Evolutionary conservation across 83 land plant genomes (phyloP).

Genomic region (Larix sibirica): DNA sequence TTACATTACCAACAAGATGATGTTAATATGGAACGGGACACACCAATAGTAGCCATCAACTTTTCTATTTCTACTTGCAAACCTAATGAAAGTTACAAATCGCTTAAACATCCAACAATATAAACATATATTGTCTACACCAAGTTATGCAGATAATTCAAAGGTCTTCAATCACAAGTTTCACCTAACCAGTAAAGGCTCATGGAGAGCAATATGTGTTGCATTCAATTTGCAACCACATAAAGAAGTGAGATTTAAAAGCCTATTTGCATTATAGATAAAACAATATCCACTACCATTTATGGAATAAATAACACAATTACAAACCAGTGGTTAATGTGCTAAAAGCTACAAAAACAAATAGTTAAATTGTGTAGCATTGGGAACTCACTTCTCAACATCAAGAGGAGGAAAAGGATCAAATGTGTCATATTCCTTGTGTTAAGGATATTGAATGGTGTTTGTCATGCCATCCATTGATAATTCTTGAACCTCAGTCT

Average conservation of each 20-base stretch:
- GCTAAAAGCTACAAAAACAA: background rate
- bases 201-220: constrained; percentile 68
- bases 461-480: constrained; percentile 26
- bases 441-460: constrained; percentile 45
- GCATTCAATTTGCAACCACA: constrained; percentile 63
- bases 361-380: background rate
- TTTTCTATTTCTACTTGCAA: too few relatives aligned
- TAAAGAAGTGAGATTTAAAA: background rate
- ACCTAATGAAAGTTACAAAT: too few relatives aligned
- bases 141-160: background rate
- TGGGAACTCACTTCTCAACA: constrained; percentile 66
- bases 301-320: background rate
- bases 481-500: constrained; percentile 35
- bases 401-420: constrained; percentile 81
- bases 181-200: constrained; percentile 65
- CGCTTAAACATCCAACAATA: too few relatives aligned
- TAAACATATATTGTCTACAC: too few relatives aligned
- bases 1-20: too few relatives aligned
- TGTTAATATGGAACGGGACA: too few relatives aligned
- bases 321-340: background rate
- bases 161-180: constrained; percentile 76
- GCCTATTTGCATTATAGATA: background rate
- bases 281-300: background rate
- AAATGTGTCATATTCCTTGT: constrained; percentile 61
- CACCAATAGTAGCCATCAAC: too few relatives aligned